Evolutionary conservation across 805 yeast species (phyloP).

Genomic region (Yamadazyma philogaea): DNA sequence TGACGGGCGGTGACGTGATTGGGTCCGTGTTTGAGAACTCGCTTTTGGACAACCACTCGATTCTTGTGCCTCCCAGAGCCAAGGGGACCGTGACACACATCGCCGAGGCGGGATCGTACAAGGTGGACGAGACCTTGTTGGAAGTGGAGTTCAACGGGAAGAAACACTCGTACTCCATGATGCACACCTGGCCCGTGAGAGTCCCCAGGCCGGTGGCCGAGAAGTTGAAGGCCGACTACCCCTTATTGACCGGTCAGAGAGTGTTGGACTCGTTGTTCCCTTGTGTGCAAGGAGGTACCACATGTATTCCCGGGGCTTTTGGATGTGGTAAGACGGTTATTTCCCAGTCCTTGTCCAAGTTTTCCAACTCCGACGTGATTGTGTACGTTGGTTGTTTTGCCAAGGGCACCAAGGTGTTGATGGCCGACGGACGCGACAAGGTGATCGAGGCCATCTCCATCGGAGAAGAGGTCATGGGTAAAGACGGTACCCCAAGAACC

Average conservation of each 20-base stretch:
- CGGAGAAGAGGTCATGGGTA: slow-evolving; percentile 42
- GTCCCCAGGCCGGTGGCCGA: slow-evolving; percentile 98
- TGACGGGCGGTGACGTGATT: slow-evolving; percentile 96
- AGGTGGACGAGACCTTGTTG: slow-evolving; percentile 81
- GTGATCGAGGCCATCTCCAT: slow-evolving; percentile 32
- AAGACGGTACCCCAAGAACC: slow-evolving; percentile 38
- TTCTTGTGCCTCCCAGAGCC: slow-evolving; percentile 95
- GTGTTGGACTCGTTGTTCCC: slow-evolving; percentile 97
- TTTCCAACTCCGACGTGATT: slow-evolving; percentile 95
- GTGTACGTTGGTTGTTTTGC: slow-evolving; percentile 74
- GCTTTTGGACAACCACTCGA: slow-evolving; percentile 86
- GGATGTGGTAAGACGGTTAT: slow-evolving; percentile 99
- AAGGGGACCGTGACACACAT: slow-evolving; percentile 93
- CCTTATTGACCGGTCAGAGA: slow-evolving; percentile 97
- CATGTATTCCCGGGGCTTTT: slow-evolving; percentile 99
- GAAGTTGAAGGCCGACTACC: slow-evolving; percentile 89
- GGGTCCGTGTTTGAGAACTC: slow-evolving; percentile 95
- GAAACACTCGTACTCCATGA: slow-evolving; percentile 79
- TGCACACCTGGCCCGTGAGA: slow-evolving; percentile 99
- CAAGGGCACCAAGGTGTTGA: slow-evolving; percentile 40
- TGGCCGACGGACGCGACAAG: slow-evolving; percentile 40
- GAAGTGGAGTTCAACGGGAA: slow-evolving; percentile 95
- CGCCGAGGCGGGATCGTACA: slow-evolving; percentile 88
- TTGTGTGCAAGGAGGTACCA: slow-evolving; percentile 99
- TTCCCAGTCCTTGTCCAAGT: slow-evolving; percentile 95